Evolutionary conservation across 805 yeast species (phyloP).

Genomic region (Yarrowia divulgata): DNA sequence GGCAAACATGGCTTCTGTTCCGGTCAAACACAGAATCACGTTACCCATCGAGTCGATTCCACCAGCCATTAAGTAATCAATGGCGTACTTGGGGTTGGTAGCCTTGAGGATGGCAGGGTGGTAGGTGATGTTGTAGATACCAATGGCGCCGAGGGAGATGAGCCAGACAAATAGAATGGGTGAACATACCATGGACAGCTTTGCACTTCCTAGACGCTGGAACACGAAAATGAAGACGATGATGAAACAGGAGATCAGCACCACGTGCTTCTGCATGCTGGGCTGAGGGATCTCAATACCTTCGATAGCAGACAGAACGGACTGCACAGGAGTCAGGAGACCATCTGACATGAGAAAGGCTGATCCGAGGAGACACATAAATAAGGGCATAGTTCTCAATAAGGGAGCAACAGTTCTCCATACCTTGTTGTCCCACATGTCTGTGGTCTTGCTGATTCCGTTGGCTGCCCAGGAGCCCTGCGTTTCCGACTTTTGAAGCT

Average conservation of each 20-base stretch:
- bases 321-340: conserved; percentile 67
- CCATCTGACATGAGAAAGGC: conserved; percentile 67
- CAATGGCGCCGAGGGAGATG: conserved; percentile 55
- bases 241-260: conserved; percentile 58
- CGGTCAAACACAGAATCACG: conserved; percentile 64
- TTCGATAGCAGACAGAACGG: conserved; percentile 63
- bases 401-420: conserved; percentile 13
- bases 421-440: conserved; percentile 19
- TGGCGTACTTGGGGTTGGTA: conserved; percentile 61
- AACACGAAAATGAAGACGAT: conserved; percentile 56
- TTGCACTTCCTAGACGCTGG: conserved; percentile 61
- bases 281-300: conserved; percentile 65
- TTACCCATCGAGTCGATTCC: conserved; percentile 56
- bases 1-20: conserved; percentile 70
- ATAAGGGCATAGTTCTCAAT: conserved; percentile 44
- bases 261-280: conserved; percentile 52
- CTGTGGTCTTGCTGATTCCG: background rate
- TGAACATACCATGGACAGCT: conserved; percentile 59
- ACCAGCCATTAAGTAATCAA: conserved; percentile 52
- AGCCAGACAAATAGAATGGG: conserved; percentile 65
- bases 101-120: conserved; percentile 57
- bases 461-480: conserved; percentile 24
- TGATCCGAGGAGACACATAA: conserved; percentile 60
- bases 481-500: conserved; percentile 27
- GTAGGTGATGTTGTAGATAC: conserved; percentile 56